Evolutionary conservation across 2,329 filamentous ascomycete genomes (phyloP), one percentile per base, ranked within the genome.

Genomic region (Verticillium tricorpus): DNA sequence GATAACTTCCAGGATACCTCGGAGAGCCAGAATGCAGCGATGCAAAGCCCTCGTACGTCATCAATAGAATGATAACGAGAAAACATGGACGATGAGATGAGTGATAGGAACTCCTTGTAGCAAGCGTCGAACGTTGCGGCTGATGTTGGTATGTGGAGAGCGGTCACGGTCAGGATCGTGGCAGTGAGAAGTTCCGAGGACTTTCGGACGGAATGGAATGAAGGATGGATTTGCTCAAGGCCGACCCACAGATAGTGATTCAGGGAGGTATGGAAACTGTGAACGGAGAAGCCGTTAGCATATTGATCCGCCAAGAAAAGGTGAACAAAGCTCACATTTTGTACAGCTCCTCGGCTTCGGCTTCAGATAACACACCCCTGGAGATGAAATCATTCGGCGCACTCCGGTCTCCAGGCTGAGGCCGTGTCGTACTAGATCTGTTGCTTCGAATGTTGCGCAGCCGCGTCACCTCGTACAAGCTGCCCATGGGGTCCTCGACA

Each of bases 11-110:
- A 86, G 14, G 81, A 84, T 3, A 86, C 73, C 15, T 88, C 85
- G 3, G 83, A 82, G 2, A 88, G 75, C 84, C 85, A 88, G 67
- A 88, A 88, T 1, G 85, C 84, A 2, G 82, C 86, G 28, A 88
- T 82, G 63, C 83, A 86, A 14, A 88, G 78, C 1, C 80, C 86
- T 6, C 85, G 80, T 35, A 88, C 79, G 63, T 84, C 82, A 63
- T 88, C 85, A 25, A 85, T 72, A 37, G 79, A 82, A 61, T 86
- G 82, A 31, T 84, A 81, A 34, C 83, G 77, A n/a, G 83, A 81
- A 64, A 88, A 82, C 70, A 85, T 84, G 58, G 83, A 84, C 15
- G 74, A 79, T 2, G 82, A 82, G 52, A 87, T 81, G 14, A 87
- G 74, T 1, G 79, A 75, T 2, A 85, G 78, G 66, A 87, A 86